phyloP scores from a whole-genome alignment of 2,329 filamentous ascomycete species.

The Fonsecaea nubica region DNA sequence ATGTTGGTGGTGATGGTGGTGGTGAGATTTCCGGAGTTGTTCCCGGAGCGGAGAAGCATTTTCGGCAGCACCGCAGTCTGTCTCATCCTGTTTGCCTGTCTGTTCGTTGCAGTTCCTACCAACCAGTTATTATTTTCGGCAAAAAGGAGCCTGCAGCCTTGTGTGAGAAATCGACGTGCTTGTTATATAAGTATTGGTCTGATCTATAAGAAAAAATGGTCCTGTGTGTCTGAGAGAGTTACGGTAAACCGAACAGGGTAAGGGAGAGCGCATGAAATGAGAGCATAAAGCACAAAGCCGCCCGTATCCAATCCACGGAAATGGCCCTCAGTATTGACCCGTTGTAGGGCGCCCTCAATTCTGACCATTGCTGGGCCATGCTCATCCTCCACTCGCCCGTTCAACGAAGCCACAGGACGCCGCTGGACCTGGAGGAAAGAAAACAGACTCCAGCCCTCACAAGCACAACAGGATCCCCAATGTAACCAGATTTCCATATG shows the following conservation, averaged over 20 bases:
- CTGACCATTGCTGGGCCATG: background rate
- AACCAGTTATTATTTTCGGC: background rate
- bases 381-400: background rate
- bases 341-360: background rate
- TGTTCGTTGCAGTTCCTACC: no score
- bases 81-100: no score
- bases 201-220: background rate
- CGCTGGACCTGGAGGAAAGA: background rate
- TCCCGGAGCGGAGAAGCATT: background rate
- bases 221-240: no score
- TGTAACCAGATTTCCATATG: slow-evolving; percentile 7
- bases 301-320: slow-evolving; percentile 18
- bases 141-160: slow-evolving; percentile 7
- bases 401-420: slow-evolving; percentile 3
- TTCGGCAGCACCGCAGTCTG: background rate
- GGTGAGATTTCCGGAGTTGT: slow-evolving; percentile 7
- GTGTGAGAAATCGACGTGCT: background rate
- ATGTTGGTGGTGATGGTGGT: background rate
- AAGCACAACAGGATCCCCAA: slow-evolving; percentile 3
- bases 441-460: background rate
- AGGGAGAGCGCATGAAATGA: background rate
- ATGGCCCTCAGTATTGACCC: slow-evolving; percentile 1
- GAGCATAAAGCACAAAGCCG: slow-evolving; percentile 1
- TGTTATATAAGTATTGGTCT: background rate
- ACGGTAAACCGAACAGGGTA: background rate